A percentile compares a stretch with the other conserved stretches of the same genome.
Conservation (phyloP, 306 rosid species). For the Cucumis sativus region DNA sequence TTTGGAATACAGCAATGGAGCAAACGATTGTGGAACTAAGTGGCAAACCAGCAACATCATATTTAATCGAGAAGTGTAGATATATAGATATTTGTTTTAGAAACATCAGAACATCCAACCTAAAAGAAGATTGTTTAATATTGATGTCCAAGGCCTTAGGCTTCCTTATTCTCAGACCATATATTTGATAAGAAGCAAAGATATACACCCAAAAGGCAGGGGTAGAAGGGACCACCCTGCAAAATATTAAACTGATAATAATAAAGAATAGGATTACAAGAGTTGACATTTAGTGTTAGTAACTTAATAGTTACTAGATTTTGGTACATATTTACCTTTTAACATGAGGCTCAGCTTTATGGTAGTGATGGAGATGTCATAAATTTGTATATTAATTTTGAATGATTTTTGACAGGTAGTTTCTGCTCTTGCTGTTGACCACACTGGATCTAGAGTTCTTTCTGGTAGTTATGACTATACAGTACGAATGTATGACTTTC, state of each 20-base stretch:
- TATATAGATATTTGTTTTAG: neutral
- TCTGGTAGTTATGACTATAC: slow-evolving; percentile 90
- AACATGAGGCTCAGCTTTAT: neutral
- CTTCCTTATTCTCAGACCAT: neutral
- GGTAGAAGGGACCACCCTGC: too few species aligned
- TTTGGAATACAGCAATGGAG: neutral
- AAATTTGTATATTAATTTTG: neutral
- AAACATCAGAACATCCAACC: neutral
- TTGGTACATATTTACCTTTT: neutral
- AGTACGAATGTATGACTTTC: slow-evolving; percentile 82
- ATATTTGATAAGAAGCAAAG: too few species aligned
- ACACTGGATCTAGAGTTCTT: slow-evolving; percentile 82
- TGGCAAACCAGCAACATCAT: neutral
- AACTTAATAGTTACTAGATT: neutral
- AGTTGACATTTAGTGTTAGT: neutral
- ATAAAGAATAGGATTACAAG: too few species aligned
- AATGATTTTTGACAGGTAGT: slow-evolving; percentile 50
- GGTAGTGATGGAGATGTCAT: neutral
- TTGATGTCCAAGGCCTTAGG: neutral
- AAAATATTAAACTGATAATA: too few species aligned
- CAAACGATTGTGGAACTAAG: neutral
- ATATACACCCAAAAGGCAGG: too few species aligned
- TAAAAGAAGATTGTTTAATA: too few species aligned
- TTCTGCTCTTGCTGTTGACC: slow-evolving; percentile 86
- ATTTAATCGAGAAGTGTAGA: neutral